Evolutionary conservation across 2,329 filamentous ascomycete species (phyloP).

Genomic region (Penicillium sp.): DNA sequence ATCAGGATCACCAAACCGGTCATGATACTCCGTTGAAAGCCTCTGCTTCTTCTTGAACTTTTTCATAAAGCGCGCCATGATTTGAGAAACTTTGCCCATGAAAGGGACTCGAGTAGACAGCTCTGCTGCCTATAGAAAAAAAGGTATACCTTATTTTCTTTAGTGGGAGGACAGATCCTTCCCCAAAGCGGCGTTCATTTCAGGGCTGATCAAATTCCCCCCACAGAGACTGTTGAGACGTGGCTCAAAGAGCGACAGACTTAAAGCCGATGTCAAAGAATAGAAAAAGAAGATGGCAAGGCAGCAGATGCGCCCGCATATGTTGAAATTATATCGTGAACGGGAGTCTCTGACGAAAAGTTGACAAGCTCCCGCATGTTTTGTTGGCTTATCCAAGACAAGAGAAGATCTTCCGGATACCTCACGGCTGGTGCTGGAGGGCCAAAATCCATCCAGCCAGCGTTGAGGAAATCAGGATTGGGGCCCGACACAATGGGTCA

Average conservation of each 20-base stretch:
- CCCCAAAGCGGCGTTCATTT: slow-evolving; percentile 19
- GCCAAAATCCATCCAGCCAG: slow-evolving; percentile 13
- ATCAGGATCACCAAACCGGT: slow-evolving; percentile 42
- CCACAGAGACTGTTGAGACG: slow-evolving; percentile 5
- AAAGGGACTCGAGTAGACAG: slow-evolving; percentile 13
- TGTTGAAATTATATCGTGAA: slow-evolving; percentile 25
- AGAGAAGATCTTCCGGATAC: slow-evolving; percentile 21
- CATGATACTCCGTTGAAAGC: slow-evolving; percentile 38
- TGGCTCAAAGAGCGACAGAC: neutral
- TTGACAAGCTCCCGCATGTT: slow-evolving; percentile 22
- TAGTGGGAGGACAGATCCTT: slow-evolving; percentile 19
- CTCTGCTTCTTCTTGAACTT: slow-evolving; percentile 36
- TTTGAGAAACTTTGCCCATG: slow-evolving; percentile 28
- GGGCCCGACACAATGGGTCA: slow-evolving; percentile 32
- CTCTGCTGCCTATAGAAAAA: neutral
- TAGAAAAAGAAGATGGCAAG: slow-evolving; percentile 1
- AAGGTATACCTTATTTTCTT: neutral
- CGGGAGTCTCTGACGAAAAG: slow-evolving; percentile 15
- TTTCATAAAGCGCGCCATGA: slow-evolving; percentile 33
- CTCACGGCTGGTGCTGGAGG: slow-evolving; percentile 15
- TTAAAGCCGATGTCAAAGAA: slow-evolving; percentile 1
- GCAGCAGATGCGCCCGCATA: slow-evolving; percentile 17
- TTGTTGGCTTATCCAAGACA: slow-evolving; percentile 9
- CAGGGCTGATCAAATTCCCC: slow-evolving; percentile 12
- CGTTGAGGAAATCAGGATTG: slow-evolving; percentile 12